A percentile compares a stretch with the other conserved stretches of the same genome.
Conservation (phyloP, 352 stramenopile genomes). For the Globisporangium spiculum region DNA sequence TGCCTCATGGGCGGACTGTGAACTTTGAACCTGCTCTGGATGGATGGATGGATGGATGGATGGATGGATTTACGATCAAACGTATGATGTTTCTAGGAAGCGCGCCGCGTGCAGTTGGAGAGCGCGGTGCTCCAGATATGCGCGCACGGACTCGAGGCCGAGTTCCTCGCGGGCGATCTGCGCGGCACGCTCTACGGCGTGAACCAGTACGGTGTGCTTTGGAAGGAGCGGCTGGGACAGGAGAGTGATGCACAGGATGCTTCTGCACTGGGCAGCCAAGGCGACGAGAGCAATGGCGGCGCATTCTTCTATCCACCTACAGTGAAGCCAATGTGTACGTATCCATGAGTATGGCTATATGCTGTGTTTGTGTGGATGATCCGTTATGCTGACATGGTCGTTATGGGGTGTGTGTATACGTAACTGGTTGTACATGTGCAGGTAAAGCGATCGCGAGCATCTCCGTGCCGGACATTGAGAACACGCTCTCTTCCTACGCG, state of each 20-base stretch:
- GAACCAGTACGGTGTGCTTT: slow-evolving; percentile 50
- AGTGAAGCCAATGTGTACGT: slow-evolving; percentile 19
- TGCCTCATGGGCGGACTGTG: background rate
- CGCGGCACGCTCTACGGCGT: slow-evolving; percentile 47
- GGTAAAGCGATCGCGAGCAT: slow-evolving; percentile 34
- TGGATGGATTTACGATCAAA: background rate
- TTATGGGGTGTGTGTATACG: background rate
- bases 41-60: background rate
- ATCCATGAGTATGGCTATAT: background rate
- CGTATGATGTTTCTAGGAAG: slow-evolving; percentile 26
- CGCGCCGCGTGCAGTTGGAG: slow-evolving; percentile 49
- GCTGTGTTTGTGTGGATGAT: background rate
- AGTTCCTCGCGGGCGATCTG: slow-evolving; percentile 45
- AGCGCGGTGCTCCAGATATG: slow-evolving; percentile 38
- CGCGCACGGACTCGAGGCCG: slow-evolving; percentile 21
- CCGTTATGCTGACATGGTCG: background rate
- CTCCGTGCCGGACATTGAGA: slow-evolving; percentile 44
- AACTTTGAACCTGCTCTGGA: background rate
- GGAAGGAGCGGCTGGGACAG: slow-evolving; percentile 27
- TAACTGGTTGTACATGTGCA: background rate
- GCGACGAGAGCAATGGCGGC: background rate
- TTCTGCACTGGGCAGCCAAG: background rate
- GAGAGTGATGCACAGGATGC: background rate
- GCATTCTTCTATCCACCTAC: slow-evolving; percentile 34
- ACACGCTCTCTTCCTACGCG: slow-evolving; percentile 49